phyloP scores from a whole-genome alignment of 257 asterid genomes.

The Catharanthus roseus region DNA sequence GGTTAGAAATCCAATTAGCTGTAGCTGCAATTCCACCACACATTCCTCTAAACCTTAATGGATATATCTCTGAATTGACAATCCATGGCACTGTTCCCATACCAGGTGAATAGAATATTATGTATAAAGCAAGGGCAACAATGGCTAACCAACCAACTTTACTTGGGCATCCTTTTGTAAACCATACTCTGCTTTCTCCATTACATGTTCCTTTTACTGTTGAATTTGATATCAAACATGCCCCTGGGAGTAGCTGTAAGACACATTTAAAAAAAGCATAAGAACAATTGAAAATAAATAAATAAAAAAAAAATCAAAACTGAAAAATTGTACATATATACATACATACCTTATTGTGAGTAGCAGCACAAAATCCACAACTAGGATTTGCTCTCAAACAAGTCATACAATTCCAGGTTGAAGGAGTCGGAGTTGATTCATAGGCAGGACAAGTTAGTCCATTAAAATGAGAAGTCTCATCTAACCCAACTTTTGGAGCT shows the following conservation, averaged over 20 bases:
- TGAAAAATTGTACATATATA: too few species aligned
- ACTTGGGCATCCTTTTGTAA: slow-evolving; percentile 72
- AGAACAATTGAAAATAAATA: too few species aligned
- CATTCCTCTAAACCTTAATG: slow-evolving; percentile 56
- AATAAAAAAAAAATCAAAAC: not conserved
- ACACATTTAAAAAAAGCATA: not conserved
- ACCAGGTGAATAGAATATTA: slow-evolving; percentile 69
- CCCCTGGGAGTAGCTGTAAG: slow-evolving; percentile 53
- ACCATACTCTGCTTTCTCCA: slow-evolving; percentile 45
- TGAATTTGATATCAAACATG: slow-evolving; percentile 40
- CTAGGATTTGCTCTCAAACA: slow-evolving; percentile 47
- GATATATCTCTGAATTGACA: slow-evolving; percentile 80
- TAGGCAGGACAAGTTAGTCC: slow-evolving; percentile 51
- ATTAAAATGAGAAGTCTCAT: slow-evolving; percentile 46
- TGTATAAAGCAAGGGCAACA: slow-evolving; percentile 48
- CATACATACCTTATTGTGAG: not conserved
- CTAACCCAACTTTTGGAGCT: slow-evolving; percentile 37
- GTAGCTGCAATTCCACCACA: slow-evolving; percentile 88
- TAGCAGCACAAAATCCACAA: slow-evolving; percentile 28
- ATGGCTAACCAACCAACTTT: slow-evolving; percentile 53
- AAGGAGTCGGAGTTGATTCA: slow-evolving; percentile 22
- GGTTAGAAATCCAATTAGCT: slow-evolving; percentile 67
- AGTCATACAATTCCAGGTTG: slow-evolving; percentile 57
- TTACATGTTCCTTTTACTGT: slow-evolving; percentile 24
- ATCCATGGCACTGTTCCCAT: slow-evolving; percentile 87